These are phyloP conservation scores for Neofusicoccum sp. DNA, from an alignment of 2,329 filamentous ascomycete genomes.

Conservation along the genomic window DNA sequence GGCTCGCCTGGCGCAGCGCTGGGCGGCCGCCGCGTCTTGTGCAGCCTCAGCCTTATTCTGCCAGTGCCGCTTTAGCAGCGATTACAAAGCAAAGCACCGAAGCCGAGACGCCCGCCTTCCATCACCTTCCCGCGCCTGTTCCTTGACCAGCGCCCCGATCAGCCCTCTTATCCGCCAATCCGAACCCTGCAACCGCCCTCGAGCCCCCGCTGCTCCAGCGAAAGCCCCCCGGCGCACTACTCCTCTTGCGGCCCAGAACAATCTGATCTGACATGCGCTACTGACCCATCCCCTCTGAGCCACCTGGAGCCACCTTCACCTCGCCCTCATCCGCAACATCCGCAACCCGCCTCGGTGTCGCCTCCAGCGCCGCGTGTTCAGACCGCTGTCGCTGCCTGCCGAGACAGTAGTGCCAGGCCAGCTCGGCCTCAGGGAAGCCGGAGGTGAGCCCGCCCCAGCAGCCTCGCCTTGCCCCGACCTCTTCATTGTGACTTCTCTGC, in stretches of 20 bases:
- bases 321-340: conserved; percentile 19
- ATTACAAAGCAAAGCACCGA: conserved; percentile 6
- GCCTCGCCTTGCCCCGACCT: conserved; percentile 3
- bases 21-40: not conserved
- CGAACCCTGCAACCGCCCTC: not conserved
- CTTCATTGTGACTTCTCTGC: conserved; percentile 9
- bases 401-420: conserved; percentile 1
- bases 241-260: conserved; percentile 22
- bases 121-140: conserved; percentile 14
- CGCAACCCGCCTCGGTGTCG: conserved; percentile 8
- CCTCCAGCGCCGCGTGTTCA: not conserved
- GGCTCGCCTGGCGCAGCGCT: not conserved
- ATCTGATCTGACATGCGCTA: conserved; percentile 22
- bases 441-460: conserved; percentile 17
- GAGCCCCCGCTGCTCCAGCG: conserved; percentile 11
- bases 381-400: not conserved
- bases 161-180: conserved; percentile 18
- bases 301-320: conserved; percentile 15
- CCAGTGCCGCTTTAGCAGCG: not conserved
- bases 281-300: conserved; percentile 18
- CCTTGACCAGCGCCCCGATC: conserved; percentile 11
- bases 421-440: conserved; percentile 14
- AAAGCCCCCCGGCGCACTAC: conserved; percentile 9
- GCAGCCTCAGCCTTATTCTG: conserved; percentile 10
- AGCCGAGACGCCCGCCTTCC: conserved; percentile 8